Evolutionary conservation across 352 stramenopile species (phyloP).

Genomic region (Pythium coloratum): DNA sequence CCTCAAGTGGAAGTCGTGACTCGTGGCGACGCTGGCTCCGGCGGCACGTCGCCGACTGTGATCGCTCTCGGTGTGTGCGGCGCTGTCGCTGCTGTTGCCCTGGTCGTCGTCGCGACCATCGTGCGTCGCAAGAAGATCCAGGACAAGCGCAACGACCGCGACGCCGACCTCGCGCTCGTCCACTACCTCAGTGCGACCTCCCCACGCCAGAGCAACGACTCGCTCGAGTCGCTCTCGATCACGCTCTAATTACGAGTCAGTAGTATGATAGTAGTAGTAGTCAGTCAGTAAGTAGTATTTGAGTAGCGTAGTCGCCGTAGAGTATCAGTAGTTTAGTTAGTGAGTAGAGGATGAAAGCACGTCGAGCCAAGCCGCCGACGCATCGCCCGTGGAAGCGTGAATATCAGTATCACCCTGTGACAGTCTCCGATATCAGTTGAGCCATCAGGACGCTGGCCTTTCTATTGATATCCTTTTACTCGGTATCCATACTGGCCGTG

Average conservation of each 20-base stretch:
- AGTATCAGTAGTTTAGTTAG: not conserved
- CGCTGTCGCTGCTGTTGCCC: conserved; percentile 25
- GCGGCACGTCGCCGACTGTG: conserved; percentile 32
- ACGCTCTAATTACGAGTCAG: not conserved
- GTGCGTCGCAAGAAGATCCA: conserved; percentile 36
- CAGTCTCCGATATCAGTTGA: too few relatives aligned
- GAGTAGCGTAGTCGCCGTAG: not conserved
- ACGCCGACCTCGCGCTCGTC: not conserved
- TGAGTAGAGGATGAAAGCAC: not conserved
- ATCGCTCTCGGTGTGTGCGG: conserved; percentile 14
- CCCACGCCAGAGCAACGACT: not conserved
- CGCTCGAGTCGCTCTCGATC: not conserved
- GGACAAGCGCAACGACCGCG: conserved; percentile 18
- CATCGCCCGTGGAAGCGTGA: too few relatives aligned
- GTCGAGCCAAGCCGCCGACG: not conserved
- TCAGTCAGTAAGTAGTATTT: not conserved
- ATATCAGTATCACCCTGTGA: not conserved
- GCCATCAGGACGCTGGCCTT: too few relatives aligned
- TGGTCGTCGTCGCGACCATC: conserved; percentile 26
- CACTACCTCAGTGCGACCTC: not conserved
- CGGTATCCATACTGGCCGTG: too few relatives aligned
- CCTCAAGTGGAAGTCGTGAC: conserved; percentile 8
- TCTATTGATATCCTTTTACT: too few relatives aligned
- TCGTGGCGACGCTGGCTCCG: conserved; percentile 3
- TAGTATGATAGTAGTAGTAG: not conserved